Evolutionary conservation across 148 eudicot genomes (phyloP).

Genomic region (Arbutus unedo): DNA sequence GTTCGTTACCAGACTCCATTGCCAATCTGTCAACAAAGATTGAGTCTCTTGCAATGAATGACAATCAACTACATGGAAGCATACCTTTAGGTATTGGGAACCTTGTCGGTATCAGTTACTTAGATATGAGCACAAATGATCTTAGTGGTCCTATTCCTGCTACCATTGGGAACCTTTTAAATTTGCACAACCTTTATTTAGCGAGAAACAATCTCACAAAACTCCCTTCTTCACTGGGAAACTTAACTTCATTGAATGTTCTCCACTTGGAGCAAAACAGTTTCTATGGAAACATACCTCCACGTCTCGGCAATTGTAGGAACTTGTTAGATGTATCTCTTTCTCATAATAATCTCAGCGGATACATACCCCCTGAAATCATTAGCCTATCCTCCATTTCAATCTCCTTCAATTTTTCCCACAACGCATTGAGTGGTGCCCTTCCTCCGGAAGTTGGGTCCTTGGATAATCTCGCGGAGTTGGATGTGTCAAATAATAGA

Average conservation of each 20-base stretch:
- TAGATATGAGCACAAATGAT: accelerated
- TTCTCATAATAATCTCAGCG: background rate
- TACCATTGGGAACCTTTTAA: background rate
- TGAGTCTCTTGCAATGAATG: accelerated
- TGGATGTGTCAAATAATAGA: background rate
- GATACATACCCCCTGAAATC: background rate
- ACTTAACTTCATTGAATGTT: too few species aligned
- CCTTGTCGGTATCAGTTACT: background rate
- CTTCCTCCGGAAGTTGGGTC: background rate
- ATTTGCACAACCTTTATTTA: background rate
- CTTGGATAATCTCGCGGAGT: background rate
- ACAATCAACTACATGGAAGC: background rate
- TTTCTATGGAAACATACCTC: background rate
- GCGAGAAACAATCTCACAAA: background rate
- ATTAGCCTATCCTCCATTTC: background rate
- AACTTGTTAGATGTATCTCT: background rate
- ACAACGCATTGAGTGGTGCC: background rate
- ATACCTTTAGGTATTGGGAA: background rate
- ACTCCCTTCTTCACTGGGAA: background rate
- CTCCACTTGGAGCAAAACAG: background rate
- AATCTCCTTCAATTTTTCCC: background rate
- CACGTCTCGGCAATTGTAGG: background rate
- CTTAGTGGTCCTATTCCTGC: background rate
- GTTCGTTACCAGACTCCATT: background rate
- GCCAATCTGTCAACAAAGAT: background rate